Evolutionary conservation across 2,329 filamentous ascomycete species (phyloP).

Genomic region (Fusarium ramigenum): DNA sequence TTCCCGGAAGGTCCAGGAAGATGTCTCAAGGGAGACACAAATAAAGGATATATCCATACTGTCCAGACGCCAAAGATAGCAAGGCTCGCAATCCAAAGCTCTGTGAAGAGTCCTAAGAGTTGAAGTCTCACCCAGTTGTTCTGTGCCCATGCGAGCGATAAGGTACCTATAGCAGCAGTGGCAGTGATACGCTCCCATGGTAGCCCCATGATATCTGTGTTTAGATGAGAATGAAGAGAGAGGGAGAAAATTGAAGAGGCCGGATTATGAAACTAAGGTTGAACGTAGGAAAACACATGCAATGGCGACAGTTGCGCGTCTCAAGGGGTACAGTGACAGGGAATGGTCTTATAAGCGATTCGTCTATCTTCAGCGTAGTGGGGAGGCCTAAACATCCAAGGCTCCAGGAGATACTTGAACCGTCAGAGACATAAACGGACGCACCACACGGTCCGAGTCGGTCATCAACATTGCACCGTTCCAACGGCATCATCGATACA

Average conservation of each 20-base stretch:
- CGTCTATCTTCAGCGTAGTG: slow-evolving; percentile 29
- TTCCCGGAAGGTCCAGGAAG: slow-evolving; percentile 56
- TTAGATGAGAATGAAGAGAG: neutral
- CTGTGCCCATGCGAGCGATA: slow-evolving; percentile 29
- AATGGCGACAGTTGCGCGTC: slow-evolving; percentile 23
- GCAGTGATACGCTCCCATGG: slow-evolving; percentile 39
- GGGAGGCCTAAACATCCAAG: slow-evolving; percentile 8
- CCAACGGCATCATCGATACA: slow-evolving; percentile 31
- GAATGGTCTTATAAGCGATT: slow-evolving; percentile 38
- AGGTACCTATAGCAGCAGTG: slow-evolving; percentile 38
- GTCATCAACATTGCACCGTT: slow-evolving; percentile 33
- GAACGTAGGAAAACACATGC: slow-evolving; percentile 8
- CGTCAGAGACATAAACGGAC: slow-evolving; percentile 32
- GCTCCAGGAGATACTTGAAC: slow-evolving; percentile 12
- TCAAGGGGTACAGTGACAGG: slow-evolving; percentile 30
- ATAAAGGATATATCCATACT: slow-evolving; percentile 58
- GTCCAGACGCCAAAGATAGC: slow-evolving; percentile 52
- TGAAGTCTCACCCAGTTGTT: slow-evolving; percentile 43
- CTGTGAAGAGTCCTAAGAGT: slow-evolving; percentile 48
- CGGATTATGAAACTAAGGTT: slow-evolving; percentile 3
- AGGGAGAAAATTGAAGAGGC: neutral
- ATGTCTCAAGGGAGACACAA: slow-evolving; percentile 59
- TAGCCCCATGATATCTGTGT: slow-evolving; percentile 30
- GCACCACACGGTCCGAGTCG: slow-evolving; percentile 14
- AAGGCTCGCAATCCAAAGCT: slow-evolving; percentile 49